Evolutionary conservation across 768 basidiomycete species (phyloP), one percentile per base, ranked within the genome.

Genomic region (Dendrothele bispora): DNA sequence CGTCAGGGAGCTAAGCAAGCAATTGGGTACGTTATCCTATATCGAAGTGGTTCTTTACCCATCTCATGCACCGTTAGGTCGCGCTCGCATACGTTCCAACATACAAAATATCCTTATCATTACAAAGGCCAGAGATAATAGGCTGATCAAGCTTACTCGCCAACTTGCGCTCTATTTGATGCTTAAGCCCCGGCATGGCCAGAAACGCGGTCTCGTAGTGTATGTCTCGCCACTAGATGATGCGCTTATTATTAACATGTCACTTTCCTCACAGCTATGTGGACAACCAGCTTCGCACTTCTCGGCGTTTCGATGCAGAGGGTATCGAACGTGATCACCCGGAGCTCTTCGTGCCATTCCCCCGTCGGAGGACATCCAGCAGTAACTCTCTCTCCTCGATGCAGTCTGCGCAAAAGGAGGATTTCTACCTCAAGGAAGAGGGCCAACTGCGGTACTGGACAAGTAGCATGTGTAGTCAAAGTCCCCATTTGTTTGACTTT

Each of bases 371-470:
- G 46, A 79, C 86, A 8, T 88, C 91, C 5, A 86, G 82, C 56
- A 75, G 66, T 32, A 79, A 78, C 43, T 83, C 83, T 1, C 52
- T 82, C 7, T 82, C 84, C 17, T 81, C 87, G 2, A 56, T 78
- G 27, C 70, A 81, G 2, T 75, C 78, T 3, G 62, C 62, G n/a
- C 69, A 71, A 37, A 71, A 66, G 55, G 69, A 75, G 47, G 78
- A 79, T 14, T 60, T 69, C 8, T 50, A 66, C 36, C 46, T 61
- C 48, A 61, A 66, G 28, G 86, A 88, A 29, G 86, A 95, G 46
- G 97, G 97, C 1, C 95, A 98, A 62, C 74, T 99, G 39, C 79
- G 97, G 50, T 99, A 98, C 62, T 99, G 97, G 97, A 98, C 95
- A 0, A 86, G 85, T 54, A 88, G 88, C 36, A 97, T 99, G 95